Evolutionary conservation across 208 protist genomes (phyloP), one percentile per base, ranked within the genome.

Genomic region (Trypanosoma boissoni): DNA sequence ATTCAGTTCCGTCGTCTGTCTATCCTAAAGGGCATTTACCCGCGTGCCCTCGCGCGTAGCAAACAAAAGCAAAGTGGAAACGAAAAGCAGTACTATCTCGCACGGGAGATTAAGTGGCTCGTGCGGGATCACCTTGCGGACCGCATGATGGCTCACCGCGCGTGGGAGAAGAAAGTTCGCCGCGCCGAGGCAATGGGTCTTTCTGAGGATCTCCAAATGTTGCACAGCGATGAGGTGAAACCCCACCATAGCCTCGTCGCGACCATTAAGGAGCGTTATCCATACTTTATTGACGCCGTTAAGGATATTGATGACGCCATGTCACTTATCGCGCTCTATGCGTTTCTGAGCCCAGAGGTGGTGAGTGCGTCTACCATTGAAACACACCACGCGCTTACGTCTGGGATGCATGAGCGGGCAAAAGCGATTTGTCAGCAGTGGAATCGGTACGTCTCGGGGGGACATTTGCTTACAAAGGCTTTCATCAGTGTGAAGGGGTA

Each of bases 11-110:
- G 93, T 43, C 88, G 95, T 5, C 74, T 99, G 24, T 99, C 97
- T 80, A 99, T 99, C 45, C 84, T 99, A 31, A 99, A 99, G 69
- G 98, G 98, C 39, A 95, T 99, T 59, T 99, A 98, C 78, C 98
- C 98, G 5, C 94, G 98, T 24, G 94, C 97, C 24, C 97, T 98
- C 28, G 73, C 68, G 50, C 97, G 97, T 63, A 96, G 87, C 75
- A 88, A 96, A 62, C 96, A 97, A 78, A 97, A 98, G 75, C 76
- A 95, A 61, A 95, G 82, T 63, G 83, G 81, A 7, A 87, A 90
- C 36, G 88, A 97, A 31, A 99, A 98, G 74, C 97, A 98, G 36
- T 99, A 99, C 82, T 99, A 99, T 76, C 81, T 97, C 43, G 91
- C 82, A 16, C 97, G 98, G 37, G 98, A 99, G 80, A 99, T 99